Percentiles rank a stretch among this genome's conserved stretches.
Conservation (phyloP, 148 eudicot genomes). For the Chenopodium formosanum region DNA sequence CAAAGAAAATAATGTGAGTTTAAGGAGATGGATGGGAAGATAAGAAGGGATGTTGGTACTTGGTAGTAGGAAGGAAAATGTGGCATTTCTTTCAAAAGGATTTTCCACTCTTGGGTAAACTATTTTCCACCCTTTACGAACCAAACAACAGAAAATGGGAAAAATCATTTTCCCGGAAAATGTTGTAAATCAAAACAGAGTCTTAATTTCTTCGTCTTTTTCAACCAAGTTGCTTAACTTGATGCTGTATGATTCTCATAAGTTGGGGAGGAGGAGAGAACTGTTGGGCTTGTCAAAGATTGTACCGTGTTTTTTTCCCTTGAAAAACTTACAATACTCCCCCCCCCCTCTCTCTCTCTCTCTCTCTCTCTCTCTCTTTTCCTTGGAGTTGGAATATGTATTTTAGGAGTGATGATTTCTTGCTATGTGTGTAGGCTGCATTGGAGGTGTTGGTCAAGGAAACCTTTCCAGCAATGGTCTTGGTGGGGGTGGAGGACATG, state of each 20-base stretch:
- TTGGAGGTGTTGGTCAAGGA: constrained; percentile 77
- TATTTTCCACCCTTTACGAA: too few relatives aligned
- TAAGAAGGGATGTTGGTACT: too few relatives aligned
- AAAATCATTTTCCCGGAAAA: too few relatives aligned
- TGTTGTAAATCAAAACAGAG: too few relatives aligned
- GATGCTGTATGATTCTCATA: not conserved
- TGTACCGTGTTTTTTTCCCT: not conserved
- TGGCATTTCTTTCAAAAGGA: too few relatives aligned
- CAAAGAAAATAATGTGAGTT: too few relatives aligned
- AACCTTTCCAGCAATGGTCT: constrained; percentile 67
- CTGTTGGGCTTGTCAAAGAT: too few relatives aligned
- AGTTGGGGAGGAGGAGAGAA: not conserved
- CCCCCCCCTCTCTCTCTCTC: too few relatives aligned
- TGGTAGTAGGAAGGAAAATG: too few relatives aligned
- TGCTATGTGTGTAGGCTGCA: constrained; percentile 56
- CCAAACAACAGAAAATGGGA: too few relatives aligned
- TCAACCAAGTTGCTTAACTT: not conserved
- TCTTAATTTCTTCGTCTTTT: not conserved
- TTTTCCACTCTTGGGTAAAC: too few relatives aligned
- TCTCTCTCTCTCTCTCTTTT: not conserved
- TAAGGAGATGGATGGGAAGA: too few relatives aligned
- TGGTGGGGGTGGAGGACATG: constrained; percentile 95
- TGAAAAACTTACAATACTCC: not conserved
- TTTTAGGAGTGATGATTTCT: not conserved
- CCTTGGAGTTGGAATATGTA: not conserved